These are phyloP conservation scores for Leishmania gerbilli DNA, from an alignment of 208 protist species.

Conservation along the genomic window DNA sequence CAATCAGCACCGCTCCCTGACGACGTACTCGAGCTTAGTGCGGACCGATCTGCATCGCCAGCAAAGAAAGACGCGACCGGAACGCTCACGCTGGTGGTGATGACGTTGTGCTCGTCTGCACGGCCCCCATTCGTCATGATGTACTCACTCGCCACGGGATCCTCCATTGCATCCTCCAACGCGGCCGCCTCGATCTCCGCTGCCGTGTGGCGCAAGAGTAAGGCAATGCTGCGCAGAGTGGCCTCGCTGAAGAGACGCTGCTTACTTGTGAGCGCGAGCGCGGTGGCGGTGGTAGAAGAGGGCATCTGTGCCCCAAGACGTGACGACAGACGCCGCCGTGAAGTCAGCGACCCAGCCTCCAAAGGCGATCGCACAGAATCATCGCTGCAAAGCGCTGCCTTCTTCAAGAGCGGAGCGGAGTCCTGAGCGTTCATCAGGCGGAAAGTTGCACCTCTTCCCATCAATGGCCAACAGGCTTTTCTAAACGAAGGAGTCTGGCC, in stretches of 20 bases:
- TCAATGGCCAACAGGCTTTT: not conserved
- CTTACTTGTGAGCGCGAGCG: conserved; percentile 28
- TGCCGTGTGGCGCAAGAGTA: conserved; percentile 10
- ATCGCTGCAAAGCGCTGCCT: not conserved
- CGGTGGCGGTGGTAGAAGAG: not conserved
- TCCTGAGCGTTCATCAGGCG: not conserved
- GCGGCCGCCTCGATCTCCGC: conserved; percentile 17
- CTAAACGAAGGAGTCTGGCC: not conserved
- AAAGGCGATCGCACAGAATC: not conserved
- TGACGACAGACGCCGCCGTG: not conserved
- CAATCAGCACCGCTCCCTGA: not conserved
- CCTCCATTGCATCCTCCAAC: conserved; percentile 20
- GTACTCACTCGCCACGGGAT: conserved; percentile 26
- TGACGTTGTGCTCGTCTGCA: conserved; percentile 9
- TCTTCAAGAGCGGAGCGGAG: not conserved
- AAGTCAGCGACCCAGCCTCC: not conserved
- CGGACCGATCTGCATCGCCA: not conserved
- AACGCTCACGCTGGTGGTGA: not conserved
- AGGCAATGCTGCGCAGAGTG: conserved; percentile 11
- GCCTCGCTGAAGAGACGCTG: conserved; percentile 13
- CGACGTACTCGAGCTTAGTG: not conserved
- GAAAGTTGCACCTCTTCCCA: not conserved
- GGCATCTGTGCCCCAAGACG: not conserved
- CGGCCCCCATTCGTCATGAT: conserved; percentile 18
- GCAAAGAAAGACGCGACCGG: not conserved